Evolutionary conservation across 2,329 filamentous ascomycete species (phyloP).

Genomic region (Eurotiales sp.): DNA sequence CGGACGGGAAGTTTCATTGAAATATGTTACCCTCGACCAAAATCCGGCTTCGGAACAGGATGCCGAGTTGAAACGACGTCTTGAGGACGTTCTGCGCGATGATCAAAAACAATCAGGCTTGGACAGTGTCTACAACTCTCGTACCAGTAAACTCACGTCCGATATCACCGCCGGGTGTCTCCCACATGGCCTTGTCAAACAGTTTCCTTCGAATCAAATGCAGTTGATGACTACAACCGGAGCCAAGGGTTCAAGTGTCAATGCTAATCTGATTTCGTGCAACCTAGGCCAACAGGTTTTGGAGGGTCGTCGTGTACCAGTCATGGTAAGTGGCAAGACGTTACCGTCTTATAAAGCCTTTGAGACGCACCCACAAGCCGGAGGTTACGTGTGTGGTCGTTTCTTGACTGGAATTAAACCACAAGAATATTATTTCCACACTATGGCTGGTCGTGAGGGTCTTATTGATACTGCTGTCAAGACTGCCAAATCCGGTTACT

Average conservation of each 20-base stretch:
- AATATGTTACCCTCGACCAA: slow-evolving; percentile 80
- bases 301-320: slow-evolving; percentile 87
- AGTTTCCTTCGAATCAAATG: slow-evolving; percentile 97
- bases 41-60: slow-evolving; percentile 60
- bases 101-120: slow-evolving; percentile 85
- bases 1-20: slow-evolving; percentile 75
- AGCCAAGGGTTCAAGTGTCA: slow-evolving; percentile 88
- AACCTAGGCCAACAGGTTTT: slow-evolving; percentile 95
- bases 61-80: slow-evolving; percentile 67
- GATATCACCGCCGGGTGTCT: slow-evolving; percentile 75
- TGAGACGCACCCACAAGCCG: slow-evolving; percentile 82
- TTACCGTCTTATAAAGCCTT: slow-evolving; percentile 90
- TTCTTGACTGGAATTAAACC: slow-evolving; percentile 97
- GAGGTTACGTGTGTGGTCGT: slow-evolving; percentile 89
- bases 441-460: slow-evolving; percentile 98
- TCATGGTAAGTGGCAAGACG: slow-evolving; percentile 98
- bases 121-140: slow-evolving; percentile 79
- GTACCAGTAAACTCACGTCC: slow-evolving; percentile 67
- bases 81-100: slow-evolving; percentile 88
- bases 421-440: slow-evolving; percentile 98
- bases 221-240: slow-evolving; percentile 97
- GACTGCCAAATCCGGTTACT: slow-evolving; percentile 91
- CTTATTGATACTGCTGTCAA: slow-evolving; percentile 98
- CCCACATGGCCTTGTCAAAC: slow-evolving; percentile 77
- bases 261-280: slow-evolving; percentile 95